These are phyloP conservation scores for Phialophora verrucosa DNA, from an alignment of 2,329 filamentous ascomycete genomes.

Conservation along the genomic window DNA sequence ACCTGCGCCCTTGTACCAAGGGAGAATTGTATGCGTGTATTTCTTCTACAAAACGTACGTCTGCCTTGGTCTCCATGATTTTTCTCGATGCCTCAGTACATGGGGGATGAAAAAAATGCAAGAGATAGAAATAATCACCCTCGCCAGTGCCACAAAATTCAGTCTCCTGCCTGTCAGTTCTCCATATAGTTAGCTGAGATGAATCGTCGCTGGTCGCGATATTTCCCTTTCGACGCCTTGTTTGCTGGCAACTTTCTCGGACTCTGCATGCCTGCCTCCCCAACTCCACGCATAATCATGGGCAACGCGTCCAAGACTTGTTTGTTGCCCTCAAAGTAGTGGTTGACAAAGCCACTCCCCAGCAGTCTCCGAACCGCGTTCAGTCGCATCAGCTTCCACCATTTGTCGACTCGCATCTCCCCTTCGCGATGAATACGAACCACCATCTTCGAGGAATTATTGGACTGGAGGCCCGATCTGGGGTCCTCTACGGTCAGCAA, in stretches of 20 bases:
- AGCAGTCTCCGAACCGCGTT: slow-evolving; percentile 66
- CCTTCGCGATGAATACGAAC: slow-evolving; percentile 65
- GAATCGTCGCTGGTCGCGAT: slow-evolving; percentile 35
- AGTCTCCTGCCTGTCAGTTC: neutral
- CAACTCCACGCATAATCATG: slow-evolving; percentile 45
- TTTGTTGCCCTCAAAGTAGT: slow-evolving; percentile 66
- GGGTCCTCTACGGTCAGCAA: slow-evolving; percentile 70
- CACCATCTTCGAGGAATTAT: slow-evolving; percentile 66
- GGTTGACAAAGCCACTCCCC: slow-evolving; percentile 65
- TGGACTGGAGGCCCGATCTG: slow-evolving; percentile 68
- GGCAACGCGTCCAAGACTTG: slow-evolving; percentile 66
- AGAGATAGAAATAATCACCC: slow-evolving; percentile 6
- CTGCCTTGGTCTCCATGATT: neutral
- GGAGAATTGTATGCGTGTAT: neutral
- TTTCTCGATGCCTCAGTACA: neutral
- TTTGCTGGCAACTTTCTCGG: slow-evolving; percentile 32
- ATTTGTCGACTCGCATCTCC: slow-evolving; percentile 69
- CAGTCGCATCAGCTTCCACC: slow-evolving; percentile 74
- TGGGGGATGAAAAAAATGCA: neutral
- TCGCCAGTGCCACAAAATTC: neutral
- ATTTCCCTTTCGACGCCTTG: slow-evolving; percentile 34
- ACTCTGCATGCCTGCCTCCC: slow-evolving; percentile 34
- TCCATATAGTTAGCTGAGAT: slow-evolving; percentile 24
- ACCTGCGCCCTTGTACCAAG: neutral
- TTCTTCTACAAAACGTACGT: neutral